phyloP scores from a whole-genome alignment of 2,329 filamentous ascomycete genomes.

The Ophiocordyceps sinensis region DNA sequence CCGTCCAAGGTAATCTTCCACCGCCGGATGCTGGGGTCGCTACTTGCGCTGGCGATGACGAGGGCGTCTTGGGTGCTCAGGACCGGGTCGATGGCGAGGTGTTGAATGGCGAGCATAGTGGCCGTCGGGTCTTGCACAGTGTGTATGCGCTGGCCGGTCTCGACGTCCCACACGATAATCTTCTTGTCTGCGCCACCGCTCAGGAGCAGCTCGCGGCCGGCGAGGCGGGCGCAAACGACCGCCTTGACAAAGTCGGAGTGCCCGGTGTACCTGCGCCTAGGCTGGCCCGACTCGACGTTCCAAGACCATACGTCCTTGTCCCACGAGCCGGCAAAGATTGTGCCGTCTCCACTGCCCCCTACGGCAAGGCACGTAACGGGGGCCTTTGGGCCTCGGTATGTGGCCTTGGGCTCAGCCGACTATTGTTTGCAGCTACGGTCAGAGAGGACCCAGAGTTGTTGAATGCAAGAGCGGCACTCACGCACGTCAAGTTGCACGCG shows the following conservation, averaged over 20 bases:
- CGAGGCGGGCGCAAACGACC: conserved; percentile 47
- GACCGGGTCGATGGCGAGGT: conserved; percentile 60
- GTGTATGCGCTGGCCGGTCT: conserved; percentile 53
- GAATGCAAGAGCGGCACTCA: neutral
- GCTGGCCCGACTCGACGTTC: conserved; percentile 44
- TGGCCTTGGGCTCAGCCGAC: conserved; percentile 17
- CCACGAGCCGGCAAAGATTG: conserved; percentile 81
- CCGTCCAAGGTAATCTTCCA: conserved; percentile 49
- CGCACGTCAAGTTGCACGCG: conserved; percentile 29
- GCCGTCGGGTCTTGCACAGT: conserved; percentile 60
- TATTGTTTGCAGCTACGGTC: conserved; percentile 4
- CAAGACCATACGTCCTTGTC: conserved; percentile 87
- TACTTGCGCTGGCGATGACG: conserved; percentile 65
- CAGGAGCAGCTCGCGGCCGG: conserved; percentile 48
- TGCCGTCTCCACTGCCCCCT: conserved; percentile 38
- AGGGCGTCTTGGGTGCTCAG: conserved; percentile 34
- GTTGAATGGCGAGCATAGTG: conserved; percentile 64
- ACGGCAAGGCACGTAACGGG: conserved; percentile 68
- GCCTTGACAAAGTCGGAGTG: conserved; percentile 89
- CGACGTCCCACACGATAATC: conserved; percentile 71
- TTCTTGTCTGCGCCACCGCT: conserved; percentile 68
- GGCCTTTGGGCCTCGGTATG: conserved; percentile 61
- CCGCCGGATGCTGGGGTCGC: conserved; percentile 62
- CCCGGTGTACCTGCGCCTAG: conserved; percentile 50
- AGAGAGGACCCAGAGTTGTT: neutral